Evolutionary conservation across 305 asterid genomes (phyloP).

Genomic region (Fraxinus ornus): DNA sequence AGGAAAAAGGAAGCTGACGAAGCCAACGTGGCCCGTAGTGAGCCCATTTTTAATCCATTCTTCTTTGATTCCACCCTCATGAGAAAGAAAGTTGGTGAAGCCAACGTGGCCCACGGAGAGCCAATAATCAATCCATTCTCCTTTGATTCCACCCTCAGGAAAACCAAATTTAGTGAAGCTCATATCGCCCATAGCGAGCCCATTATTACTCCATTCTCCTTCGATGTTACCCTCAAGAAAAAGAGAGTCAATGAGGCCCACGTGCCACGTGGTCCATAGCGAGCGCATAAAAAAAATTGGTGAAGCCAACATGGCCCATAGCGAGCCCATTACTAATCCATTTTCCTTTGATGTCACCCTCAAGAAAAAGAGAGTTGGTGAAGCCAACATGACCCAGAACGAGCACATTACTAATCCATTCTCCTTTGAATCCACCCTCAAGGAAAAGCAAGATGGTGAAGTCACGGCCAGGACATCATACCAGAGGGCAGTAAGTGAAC

Average conservation of each 20-base stretch:
- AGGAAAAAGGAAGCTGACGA: not conserved
- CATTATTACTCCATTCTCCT: not conserved
- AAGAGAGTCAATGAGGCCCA: not conserved
- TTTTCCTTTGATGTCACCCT: not conserved
- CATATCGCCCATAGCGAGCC: not conserved
- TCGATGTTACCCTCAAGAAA: not conserved
- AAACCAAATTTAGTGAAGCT: not conserved
- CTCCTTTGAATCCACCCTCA: not conserved
- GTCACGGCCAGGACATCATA: not conserved
- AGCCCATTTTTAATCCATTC: not conserved
- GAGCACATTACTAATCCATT: not conserved
- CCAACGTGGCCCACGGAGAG: not conserved
- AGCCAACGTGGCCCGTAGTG: not conserved
- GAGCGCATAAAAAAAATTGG: not conserved
- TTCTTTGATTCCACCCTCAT: not conserved
- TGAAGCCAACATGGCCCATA: not conserved
- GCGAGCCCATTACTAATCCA: not conserved
- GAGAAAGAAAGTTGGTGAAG: not conserved
- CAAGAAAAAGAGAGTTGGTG: not conserved
- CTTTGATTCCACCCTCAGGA: not conserved
- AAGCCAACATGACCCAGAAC: not conserved
- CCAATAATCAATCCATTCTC: not conserved
- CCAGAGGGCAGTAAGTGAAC: not conserved
- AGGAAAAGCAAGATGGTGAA: not conserved
- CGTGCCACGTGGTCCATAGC: not conserved